Evolutionary conservation across 768 basidiomycete species (phyloP), one percentile per base, ranked within the genome.

Genomic region (Boletus sp.): DNA sequence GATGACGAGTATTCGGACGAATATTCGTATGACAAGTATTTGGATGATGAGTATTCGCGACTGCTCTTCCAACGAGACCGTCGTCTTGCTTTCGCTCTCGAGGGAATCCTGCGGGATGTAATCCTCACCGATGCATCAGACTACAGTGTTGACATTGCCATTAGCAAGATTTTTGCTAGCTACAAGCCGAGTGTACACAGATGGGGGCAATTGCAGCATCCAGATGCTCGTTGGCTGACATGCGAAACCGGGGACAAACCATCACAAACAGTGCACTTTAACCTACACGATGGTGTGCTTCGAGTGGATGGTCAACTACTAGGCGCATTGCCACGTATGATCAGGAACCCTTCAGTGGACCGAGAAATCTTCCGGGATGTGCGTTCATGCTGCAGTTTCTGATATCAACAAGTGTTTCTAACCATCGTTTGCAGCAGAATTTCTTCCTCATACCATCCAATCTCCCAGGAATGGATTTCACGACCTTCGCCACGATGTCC

Each of bases 31-130:
- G 25, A 1, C 25, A 25, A 25, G 25, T 25, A 25, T 25, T 25
- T 25, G 11, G 1, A 13, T 23, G 11, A 39, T 3, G 1, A 1
- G 0, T 11, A 27, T 40, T 55, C 35, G 3, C 39, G 10, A 7
- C 35, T 51, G 3, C 44, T 64, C 15, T 41, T 64, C 14, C 44
- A 60, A 15, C 60, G 68, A 7, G 62, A 72, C 35, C 25, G 50
- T n/a, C 62, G 66, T 30, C 45, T 70, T 8, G 58, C 67, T 7
- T 49, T 58, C 13, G 38, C 41, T 13, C 19, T 72, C 11, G 62
- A 70, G 45, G 29, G 38, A 0, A 13, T 51, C 4, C 13, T 60
- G 35, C 32, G 39, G 1, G 23, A 41, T 32, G 19, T 7, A 2
- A 57, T 54, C 7, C 25, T 51, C 0, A 32, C 42, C 0, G 50